These are phyloP conservation scores for Ogataea trehalophila DNA, from an alignment of 805 yeast species.

Conservation along the genomic window DNA sequence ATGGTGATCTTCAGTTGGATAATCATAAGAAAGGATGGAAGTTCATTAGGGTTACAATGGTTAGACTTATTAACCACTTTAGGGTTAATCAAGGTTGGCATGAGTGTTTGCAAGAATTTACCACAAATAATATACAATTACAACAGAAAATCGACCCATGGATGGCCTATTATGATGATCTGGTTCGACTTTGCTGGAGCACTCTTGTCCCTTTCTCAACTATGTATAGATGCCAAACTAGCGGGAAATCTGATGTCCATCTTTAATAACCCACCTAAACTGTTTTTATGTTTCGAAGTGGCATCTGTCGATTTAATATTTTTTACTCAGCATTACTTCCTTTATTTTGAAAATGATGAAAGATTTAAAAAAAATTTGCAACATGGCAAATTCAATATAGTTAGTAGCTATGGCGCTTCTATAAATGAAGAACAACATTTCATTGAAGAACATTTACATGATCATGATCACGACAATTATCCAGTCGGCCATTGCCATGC, in stretches of 20 bases:
- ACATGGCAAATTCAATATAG: not conserved
- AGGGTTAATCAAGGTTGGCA: constrained; percentile 29
- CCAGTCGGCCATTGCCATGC: constrained; percentile 6
- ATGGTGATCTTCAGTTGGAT: constrained; percentile 6
- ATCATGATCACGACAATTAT: constrained; percentile 24
- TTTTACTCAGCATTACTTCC: constrained; percentile 30
- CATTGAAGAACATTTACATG: constrained; percentile 28
- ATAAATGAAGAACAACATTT: constrained; percentile 30
- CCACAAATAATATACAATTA: constrained; percentile 32
- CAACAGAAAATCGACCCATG: constrained; percentile 32
- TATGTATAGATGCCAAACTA: constrained; percentile 26
- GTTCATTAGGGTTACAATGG: constrained; percentile 26
- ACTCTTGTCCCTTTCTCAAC: constrained; percentile 25
- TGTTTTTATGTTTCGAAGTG: constrained; percentile 29
- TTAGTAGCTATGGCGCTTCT: constrained; percentile 18
- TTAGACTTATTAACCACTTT: constrained; percentile 29
- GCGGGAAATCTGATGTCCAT: constrained; percentile 22
- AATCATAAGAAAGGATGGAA: constrained; percentile 13
- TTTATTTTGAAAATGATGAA: constrained; percentile 24
- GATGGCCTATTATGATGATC: constrained; percentile 34
- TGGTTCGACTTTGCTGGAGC: constrained; percentile 32
- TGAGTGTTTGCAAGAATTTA: constrained; percentile 33
- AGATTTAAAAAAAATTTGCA: constrained; percentile 13
- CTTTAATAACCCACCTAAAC: constrained; percentile 30
- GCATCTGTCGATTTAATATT: constrained; percentile 26